These are phyloP conservation scores for Russula foetens DNA, from an alignment of 768 basidiomycete genomes.

Conservation along the genomic window DNA sequence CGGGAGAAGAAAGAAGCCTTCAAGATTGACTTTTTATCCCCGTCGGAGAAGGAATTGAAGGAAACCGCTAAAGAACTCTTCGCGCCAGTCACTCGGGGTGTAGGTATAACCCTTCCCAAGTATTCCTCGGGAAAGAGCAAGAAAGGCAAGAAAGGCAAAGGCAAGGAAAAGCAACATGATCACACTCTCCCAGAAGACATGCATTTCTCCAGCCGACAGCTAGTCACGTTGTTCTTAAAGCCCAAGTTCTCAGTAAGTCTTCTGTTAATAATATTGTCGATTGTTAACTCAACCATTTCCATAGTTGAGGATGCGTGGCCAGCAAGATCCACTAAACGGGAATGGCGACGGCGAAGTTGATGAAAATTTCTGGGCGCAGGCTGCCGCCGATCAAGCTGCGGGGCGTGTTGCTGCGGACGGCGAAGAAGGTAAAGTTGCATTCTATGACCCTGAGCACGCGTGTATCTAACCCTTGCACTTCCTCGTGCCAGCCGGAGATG, in stretches of 20 bases:
- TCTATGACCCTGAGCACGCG: no score
- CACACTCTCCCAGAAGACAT: slow-evolving; percentile 91
- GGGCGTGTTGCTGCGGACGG: slow-evolving; percentile 43
- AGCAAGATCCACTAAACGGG: slow-evolving; percentile 44
- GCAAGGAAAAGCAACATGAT: slow-evolving; percentile 58
- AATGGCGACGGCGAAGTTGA: slow-evolving; percentile 83
- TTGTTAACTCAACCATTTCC: background rate
- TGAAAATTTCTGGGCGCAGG: slow-evolving; percentile 95
- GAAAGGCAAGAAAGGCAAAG: slow-evolving; percentile 40
- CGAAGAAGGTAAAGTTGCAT: slow-evolving; percentile 46
- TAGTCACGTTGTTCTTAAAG: slow-evolving; percentile 91
- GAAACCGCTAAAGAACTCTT: slow-evolving; percentile 65
- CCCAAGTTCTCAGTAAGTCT: slow-evolving; percentile 82
- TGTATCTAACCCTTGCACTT: background rate
- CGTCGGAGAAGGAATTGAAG: slow-evolving; percentile 51
- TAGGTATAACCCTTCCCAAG: slow-evolving; percentile 54
- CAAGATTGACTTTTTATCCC: slow-evolving; percentile 69
- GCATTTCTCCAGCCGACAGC: slow-evolving; percentile 88
- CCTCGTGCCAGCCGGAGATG: slow-evolving; percentile 31
- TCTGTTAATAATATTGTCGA: background rate
- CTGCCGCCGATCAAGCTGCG: slow-evolving; percentile 76
- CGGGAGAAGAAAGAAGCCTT: slow-evolving; percentile 75
- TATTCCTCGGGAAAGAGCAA: slow-evolving; percentile 22
- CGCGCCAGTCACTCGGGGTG: slow-evolving; percentile 62
- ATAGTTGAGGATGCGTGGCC: slow-evolving; percentile 87